phyloP scores from a whole-genome alignment of 805 yeast species.

The Kuraishia capsulata region DNA sequence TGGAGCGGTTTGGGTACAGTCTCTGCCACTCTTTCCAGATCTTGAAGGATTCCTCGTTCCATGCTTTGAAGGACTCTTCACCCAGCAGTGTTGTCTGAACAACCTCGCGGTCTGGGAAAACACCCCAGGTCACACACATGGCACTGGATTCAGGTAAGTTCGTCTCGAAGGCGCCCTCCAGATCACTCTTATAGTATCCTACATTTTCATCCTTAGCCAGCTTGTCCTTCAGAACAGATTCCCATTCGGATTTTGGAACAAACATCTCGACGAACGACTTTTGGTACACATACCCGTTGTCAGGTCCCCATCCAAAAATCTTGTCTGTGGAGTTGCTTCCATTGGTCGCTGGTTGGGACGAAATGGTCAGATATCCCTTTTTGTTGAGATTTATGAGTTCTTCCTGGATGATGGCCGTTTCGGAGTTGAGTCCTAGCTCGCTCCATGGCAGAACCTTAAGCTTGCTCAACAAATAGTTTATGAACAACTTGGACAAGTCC shows the following conservation, averaged over 20 bases:
- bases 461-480: slow-evolving; percentile 64
- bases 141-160: slow-evolving; percentile 49
- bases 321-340: slow-evolving; percentile 72
- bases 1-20: slow-evolving; percentile 52
- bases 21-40: slow-evolving; percentile 92
- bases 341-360: slow-evolving; percentile 94
- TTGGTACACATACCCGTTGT: slow-evolving; percentile 80
- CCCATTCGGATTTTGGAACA: slow-evolving; percentile 68
- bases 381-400: slow-evolving; percentile 74
- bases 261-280: slow-evolving; percentile 91
- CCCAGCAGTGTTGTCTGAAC: slow-evolving; percentile 90
- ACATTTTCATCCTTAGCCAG: slow-evolving; percentile 41
- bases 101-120: slow-evolving; percentile 82
- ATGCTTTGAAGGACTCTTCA: slow-evolving; percentile 85
- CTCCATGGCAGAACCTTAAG: slow-evolving; percentile 87
- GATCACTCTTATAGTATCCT: slow-evolving; percentile 71
- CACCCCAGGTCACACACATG: slow-evolving; percentile 97
- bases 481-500: slow-evolving; percentile 62
- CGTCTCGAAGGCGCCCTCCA: slow-evolving; percentile 46
- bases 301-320: slow-evolving; percentile 97
- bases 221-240: slow-evolving; percentile 37
- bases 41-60: slow-evolving; percentile 92
- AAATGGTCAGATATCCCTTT: slow-evolving; percentile 72
- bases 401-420: slow-evolving; percentile 88
- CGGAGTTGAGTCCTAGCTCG: slow-evolving; percentile 77